phyloP scores from a whole-genome alignment of 257 asterid genomes.

The Forsythia viridissima region DNA sequence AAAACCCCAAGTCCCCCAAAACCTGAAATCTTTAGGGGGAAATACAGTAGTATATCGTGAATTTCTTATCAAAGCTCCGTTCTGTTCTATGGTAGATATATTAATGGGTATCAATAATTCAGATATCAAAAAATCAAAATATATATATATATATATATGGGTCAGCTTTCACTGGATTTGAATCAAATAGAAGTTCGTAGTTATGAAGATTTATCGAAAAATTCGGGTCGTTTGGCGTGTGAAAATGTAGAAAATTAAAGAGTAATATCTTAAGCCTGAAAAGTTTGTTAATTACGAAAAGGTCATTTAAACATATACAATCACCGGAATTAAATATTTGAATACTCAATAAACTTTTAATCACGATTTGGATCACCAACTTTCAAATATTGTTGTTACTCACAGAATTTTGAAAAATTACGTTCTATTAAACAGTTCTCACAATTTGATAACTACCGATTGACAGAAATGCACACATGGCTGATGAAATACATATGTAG shows the following conservation, averaged over 20 bases:
- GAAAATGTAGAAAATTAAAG: neutral
- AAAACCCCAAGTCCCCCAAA: slow-evolving; percentile 17
- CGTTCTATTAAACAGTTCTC: too few relatives aligned
- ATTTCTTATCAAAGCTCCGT: neutral
- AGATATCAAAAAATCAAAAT: neutral
- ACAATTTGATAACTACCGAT: too few relatives aligned
- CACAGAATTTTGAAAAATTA: too few relatives aligned
- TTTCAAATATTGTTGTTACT: too few relatives aligned
- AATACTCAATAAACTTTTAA: too few relatives aligned
- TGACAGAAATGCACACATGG: too few relatives aligned
- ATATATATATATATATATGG: neutral
- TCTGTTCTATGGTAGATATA: neutral
- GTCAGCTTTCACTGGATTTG: neutral
- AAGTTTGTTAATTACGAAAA: slow-evolving; percentile 13
- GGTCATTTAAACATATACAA: neutral
- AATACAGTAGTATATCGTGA: neutral
- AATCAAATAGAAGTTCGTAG: neutral
- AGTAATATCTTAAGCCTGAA: slow-evolving; percentile 20
- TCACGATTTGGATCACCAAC: too few relatives aligned
- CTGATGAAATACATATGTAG: too few relatives aligned
- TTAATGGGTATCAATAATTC: neutral
- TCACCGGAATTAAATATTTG: too few relatives aligned
- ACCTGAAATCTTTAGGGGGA: neutral
- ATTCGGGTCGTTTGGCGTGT: neutral
- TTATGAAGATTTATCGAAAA: neutral